Base-by-base conservation (phyloP, 495 filamentous ascomycete species). In the Talaromyces ruber region DNA sequence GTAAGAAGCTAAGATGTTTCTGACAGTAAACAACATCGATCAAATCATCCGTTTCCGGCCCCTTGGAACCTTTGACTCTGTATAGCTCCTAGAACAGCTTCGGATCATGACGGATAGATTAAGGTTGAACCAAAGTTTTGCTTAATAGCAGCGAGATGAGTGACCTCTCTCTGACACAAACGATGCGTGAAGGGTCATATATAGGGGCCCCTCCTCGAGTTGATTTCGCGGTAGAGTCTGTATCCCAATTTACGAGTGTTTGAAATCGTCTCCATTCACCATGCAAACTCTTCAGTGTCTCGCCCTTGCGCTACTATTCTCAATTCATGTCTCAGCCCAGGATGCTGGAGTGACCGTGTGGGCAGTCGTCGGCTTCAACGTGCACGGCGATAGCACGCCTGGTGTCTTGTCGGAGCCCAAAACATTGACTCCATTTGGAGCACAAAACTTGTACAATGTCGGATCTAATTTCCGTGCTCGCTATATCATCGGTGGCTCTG, bases 381-480 rank as follows among this genome's bases (percentile, higher is more conserved):
- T 87, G 12, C 81, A 91, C 64, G 91, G 91, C 52, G 90, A 93
- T 62, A 84, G 84, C 22, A 89, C 87, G 0, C 82, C 88, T n/a
- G 79, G 84, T 65, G 66, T 74, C 5, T 75, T 83, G 8, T 65
- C 74, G 30, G 79, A 77, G 1, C 74, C 81, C 0, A 78, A 64
- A 16, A 62, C 65, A 3, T 72, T 96, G 64, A 92, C 89, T 1
- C 73, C 86, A 7, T 77, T 89, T 59, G 91, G 91, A 43, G 87
- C 88, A 51, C 81, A 81, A 52, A 79, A 92, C 66, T 70, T 88
- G n/a, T 82, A 79, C 66, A 63, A 72, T 25, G 85, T 87, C 1
- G 91, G 88, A 16, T 64, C 71, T 32, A 79, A 75, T 64, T 90
- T 88, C 64, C 82, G 87, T 56, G 64, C 75, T 64, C 79, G 79